phyloP scores from a whole-genome alignment of 148 eudicot genomes.

The Pouteria glomerata region DNA sequence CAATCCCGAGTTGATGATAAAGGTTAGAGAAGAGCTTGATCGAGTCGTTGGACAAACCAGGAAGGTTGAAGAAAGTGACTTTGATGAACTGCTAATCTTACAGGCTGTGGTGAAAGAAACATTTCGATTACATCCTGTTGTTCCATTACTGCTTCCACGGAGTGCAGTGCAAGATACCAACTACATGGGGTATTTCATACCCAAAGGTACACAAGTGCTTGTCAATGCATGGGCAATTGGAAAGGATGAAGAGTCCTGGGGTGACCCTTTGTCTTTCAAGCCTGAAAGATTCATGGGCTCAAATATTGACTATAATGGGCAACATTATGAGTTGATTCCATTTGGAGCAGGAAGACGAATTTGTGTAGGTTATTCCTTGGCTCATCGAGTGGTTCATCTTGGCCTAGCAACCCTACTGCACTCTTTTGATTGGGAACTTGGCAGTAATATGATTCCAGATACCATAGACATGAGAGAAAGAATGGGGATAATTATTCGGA shows the following conservation, averaged over 20 bases:
- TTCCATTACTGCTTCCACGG: slow-evolving; percentile 28
- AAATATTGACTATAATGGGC: slow-evolving; percentile 30
- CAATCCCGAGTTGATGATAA: slow-evolving; percentile 18
- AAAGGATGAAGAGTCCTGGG: slow-evolving; percentile 34
- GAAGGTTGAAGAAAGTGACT: slow-evolving; percentile 22
- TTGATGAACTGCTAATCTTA: slow-evolving; percentile 24
- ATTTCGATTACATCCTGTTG: slow-evolving; percentile 27
- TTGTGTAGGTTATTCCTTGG: slow-evolving; percentile 28
- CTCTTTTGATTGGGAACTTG: slow-evolving; percentile 21
- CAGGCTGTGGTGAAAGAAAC: slow-evolving; percentile 34
- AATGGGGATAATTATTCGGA: slow-evolving; percentile 19
- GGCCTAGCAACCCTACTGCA: slow-evolving; percentile 29
- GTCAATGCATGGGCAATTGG: slow-evolving; percentile 36
- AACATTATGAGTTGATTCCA: slow-evolving; percentile 37
- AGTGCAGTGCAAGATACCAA: slow-evolving; percentile 22
- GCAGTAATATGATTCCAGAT: not conserved
- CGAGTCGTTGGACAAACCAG: slow-evolving; percentile 13
- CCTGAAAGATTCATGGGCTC: slow-evolving; percentile 36
- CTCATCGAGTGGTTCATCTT: slow-evolving; percentile 27
- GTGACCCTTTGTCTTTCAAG: slow-evolving; percentile 28
- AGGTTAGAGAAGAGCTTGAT: slow-evolving; percentile 25
- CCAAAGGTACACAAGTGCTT: slow-evolving; percentile 31
- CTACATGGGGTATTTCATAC: slow-evolving; percentile 28
- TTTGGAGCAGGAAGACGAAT: slow-evolving; percentile 40
- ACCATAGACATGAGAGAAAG: slow-evolving; percentile 25